A percentile compares a stretch with the other conserved stretches of the same genome.
These are phyloP conservation scores for Westerdykella ornata DNA, from an alignment of 2,329 filamentous ascomycete species.

Conservation along the genomic window DNA sequence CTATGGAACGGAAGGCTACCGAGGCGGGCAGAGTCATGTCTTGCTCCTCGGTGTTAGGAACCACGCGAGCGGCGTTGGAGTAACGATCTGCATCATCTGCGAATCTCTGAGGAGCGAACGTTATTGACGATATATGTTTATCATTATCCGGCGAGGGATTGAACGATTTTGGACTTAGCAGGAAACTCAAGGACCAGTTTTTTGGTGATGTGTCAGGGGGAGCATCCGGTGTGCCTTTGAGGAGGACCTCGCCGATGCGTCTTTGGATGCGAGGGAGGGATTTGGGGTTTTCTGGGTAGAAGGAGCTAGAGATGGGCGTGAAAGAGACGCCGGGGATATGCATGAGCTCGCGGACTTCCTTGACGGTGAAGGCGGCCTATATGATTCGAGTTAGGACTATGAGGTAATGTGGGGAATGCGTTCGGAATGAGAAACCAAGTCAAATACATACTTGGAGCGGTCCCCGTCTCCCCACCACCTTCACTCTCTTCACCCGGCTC, in stretches of 20 bases:
- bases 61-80: conserved; percentile 47
- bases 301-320: conserved; percentile 56
- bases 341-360: conserved; percentile 84
- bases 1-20: conserved; percentile 86
- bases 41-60: conserved; percentile 40
- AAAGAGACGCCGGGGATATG: conserved; percentile 68
- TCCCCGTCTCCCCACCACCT: conserved; percentile 81
- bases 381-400: conserved; percentile 3
- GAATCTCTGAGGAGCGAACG: conserved; percentile 54
- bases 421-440: background rate
- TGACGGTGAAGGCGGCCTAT: conserved; percentile 91
- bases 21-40: conserved; percentile 53
- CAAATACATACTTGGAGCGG: conserved; percentile 64
- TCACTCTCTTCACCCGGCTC: conserved; percentile 71
- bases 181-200: conserved; percentile 79
- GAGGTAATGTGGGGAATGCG: background rate
- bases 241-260: conserved; percentile 72
- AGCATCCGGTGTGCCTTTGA: conserved; percentile 59
- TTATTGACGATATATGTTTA: conserved; percentile 54
- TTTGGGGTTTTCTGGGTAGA: conserved; percentile 62
- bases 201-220: conserved; percentile 48
- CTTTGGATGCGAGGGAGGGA: conserved; percentile 68
- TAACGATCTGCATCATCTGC: conserved; percentile 38
- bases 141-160: conserved; percentile 44
- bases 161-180: conserved; percentile 71